Conservation (phyloP, 495 filamentous ascomycete genomes). For the Penicillium roqueforti region DNA sequence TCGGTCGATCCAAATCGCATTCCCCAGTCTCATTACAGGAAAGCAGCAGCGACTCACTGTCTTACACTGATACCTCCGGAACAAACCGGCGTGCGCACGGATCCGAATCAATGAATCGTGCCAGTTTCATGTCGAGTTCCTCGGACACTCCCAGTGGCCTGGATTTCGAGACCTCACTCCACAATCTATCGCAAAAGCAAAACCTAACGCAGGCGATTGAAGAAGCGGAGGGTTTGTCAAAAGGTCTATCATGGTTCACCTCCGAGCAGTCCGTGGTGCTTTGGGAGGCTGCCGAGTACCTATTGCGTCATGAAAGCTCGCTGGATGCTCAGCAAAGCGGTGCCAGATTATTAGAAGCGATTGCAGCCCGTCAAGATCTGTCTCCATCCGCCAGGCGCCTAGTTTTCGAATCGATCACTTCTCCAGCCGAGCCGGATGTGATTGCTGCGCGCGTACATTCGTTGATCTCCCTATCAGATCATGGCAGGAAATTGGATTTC, state of each 20-base stretch:
- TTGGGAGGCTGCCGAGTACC: constrained; percentile 41
- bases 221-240: constrained; percentile 39
- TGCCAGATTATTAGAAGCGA: constrained; percentile 35
- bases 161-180: constrained; percentile 39
- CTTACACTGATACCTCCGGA: constrained; percentile 32
- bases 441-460: constrained; percentile 39
- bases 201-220: constrained; percentile 37
- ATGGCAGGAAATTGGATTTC: constrained; percentile 46
- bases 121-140: constrained; percentile 41
- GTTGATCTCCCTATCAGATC: constrained; percentile 42
- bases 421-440: constrained; percentile 36
- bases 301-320: constrained; percentile 37
- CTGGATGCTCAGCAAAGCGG: constrained; percentile 37
- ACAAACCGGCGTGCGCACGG: constrained; percentile 29
- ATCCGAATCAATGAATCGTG: constrained; percentile 45
- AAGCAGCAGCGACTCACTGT: constrained; percentile 30
- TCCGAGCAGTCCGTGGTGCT: constrained; percentile 40
- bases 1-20: constrained; percentile 38
- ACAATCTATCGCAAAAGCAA: constrained; percentile 34
- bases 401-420: constrained; percentile 38
- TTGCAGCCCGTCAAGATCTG: constrained; percentile 42
- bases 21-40: constrained; percentile 37
- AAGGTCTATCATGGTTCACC: constrained; percentile 32
- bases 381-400: constrained; percentile 31
- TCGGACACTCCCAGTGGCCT: constrained; percentile 41